These are phyloP conservation scores for Prunus mongolica DNA, from an alignment of 306 rosid genomes.

Conservation along the genomic window DNA sequence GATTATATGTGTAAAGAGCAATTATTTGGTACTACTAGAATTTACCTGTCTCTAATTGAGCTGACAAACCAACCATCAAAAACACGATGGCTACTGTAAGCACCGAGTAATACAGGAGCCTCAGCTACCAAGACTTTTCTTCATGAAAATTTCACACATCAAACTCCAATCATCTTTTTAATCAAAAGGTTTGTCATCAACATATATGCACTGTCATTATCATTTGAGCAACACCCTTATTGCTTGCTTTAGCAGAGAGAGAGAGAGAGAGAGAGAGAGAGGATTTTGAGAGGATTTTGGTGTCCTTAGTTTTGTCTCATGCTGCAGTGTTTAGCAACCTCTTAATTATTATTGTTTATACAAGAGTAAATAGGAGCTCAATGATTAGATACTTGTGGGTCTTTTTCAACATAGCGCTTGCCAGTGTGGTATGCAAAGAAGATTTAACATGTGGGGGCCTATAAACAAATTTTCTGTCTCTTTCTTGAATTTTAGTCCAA, in stretches of 20 bases:
- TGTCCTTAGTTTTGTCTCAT: slow-evolving; percentile 18
- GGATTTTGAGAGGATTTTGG: background rate
- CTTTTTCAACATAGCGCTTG: slow-evolving; percentile 6
- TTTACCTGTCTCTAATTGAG: background rate
- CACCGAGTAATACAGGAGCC: background rate
- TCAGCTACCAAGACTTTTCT: background rate
- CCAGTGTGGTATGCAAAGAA: background rate
- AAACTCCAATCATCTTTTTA: background rate
- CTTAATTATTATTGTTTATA: background rate
- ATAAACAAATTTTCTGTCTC: slow-evolving; percentile 26
- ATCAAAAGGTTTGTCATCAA: background rate
- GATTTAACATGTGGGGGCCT: slow-evolving; percentile 15
- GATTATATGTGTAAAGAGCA: background rate
- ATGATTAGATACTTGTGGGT: slow-evolving; percentile 15
- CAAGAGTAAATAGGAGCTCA: background rate
- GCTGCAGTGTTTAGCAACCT: background rate
- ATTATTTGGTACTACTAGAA: background rate
- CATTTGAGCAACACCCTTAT: background rate
- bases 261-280: background rate
- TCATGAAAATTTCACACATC: background rate
- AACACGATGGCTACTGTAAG: background rate
- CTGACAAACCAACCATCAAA: background rate
- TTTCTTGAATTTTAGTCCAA: slow-evolving; percentile 2
- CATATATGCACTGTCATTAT: background rate
- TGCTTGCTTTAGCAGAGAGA: background rate